Evolutionary conservation across 495 filamentous ascomycete species (phyloP).

Genomic region (Lophiotrema nucula): DNA sequence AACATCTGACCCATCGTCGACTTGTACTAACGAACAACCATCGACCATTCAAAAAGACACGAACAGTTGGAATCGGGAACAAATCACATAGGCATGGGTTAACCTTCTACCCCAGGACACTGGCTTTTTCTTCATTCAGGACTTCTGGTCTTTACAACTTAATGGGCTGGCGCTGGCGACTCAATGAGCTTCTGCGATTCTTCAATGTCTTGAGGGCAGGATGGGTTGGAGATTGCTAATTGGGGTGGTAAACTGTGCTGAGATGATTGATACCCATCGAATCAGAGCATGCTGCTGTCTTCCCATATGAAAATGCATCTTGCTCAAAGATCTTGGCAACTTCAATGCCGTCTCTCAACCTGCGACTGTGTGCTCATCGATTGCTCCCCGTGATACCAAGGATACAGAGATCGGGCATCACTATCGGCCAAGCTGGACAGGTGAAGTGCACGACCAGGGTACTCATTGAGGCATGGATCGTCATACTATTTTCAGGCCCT

Average conservation of each 20-base stretch:
- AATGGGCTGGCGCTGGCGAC: conserved; percentile 15
- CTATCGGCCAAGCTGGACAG: background rate
- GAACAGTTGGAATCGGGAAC: too few relatives aligned
- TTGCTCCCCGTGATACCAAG: background rate
- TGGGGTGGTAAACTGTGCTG: conserved; percentile 22
- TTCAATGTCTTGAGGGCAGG: conserved; percentile 12
- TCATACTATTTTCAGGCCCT: conserved; percentile 3
- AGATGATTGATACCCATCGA: conserved; percentile 30
- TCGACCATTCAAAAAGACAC: too few relatives aligned
- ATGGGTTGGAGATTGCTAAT: conserved; percentile 25
- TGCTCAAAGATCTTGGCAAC: background rate
- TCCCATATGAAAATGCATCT: background rate
- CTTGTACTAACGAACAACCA: background rate
- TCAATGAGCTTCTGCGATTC: conserved; percentile 22
- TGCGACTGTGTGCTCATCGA: background rate
- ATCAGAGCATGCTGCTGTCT: conserved; percentile 24
- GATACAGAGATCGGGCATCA: background rate
- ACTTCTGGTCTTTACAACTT: conserved; percentile 17
- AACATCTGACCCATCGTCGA: background rate
- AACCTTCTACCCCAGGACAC: too few relatives aligned
- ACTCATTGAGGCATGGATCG: background rate
- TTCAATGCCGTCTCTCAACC: too few relatives aligned
- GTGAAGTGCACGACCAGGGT: conserved; percentile 2
- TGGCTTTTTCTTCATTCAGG: conserved; percentile 8
- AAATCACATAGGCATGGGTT: too few relatives aligned